A percentile compares a stretch with the other conserved stretches of the same genome.
These are phyloP conservation scores for Glaciozyma martinii DNA, from an alignment of 768 basidiomycete species.

Conservation along the genomic window DNA sequence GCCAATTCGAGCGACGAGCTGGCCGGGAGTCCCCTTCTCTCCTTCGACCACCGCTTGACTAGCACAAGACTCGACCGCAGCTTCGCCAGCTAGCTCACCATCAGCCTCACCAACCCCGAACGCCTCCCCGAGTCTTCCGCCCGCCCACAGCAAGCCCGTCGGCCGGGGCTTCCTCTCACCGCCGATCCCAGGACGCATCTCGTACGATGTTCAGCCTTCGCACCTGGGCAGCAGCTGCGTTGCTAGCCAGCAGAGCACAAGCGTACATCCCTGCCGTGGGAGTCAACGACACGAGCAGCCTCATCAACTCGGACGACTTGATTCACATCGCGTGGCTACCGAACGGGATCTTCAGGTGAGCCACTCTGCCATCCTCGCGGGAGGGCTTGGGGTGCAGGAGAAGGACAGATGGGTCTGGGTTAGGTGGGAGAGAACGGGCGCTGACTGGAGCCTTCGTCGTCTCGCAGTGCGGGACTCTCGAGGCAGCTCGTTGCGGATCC, in stretches of 20 bases:
- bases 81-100: no score
- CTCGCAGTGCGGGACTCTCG: background rate
- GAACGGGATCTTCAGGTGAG: slow-evolving; percentile 22
- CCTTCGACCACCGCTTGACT: no score
- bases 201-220: no score
- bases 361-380: background rate
- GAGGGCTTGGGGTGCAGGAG: background rate
- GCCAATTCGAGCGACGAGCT: no score
- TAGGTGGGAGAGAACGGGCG: background rate
- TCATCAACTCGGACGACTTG: slow-evolving; percentile 40
- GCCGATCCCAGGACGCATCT: no score
- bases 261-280: slow-evolving; percentile 66
- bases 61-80: no score
- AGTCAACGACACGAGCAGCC: slow-evolving; percentile 55
- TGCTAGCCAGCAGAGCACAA: background rate
- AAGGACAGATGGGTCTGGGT: background rate
- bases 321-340: slow-evolving; percentile 14
- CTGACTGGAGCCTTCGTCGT: background rate
- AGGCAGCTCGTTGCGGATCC: background rate
- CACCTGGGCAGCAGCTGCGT: no score
- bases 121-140: no score
- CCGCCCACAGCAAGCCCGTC: no score
- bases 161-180: no score
- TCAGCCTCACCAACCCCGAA: no score
- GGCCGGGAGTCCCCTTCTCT: no score